phyloP scores from a whole-genome alignment of 768 basidiomycete species.

The Brasilioporus rufonigricans region DNA sequence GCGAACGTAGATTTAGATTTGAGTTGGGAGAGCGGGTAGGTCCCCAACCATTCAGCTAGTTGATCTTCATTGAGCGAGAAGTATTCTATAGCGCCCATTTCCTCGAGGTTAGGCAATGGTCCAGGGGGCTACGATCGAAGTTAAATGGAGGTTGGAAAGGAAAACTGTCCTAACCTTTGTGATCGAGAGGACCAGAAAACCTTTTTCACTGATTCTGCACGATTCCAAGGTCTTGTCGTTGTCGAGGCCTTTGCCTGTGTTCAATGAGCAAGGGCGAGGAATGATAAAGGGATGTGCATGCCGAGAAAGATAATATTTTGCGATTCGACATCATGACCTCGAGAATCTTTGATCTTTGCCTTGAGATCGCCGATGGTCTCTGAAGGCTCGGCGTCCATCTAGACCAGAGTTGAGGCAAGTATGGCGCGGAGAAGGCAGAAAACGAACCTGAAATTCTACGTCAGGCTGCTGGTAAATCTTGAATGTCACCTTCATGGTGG shows the following conservation, averaged over 20 bases:
- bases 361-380: conserved; percentile 7
- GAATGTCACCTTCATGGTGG: conserved; percentile 6
- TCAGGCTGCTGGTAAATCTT: conserved; percentile 3
- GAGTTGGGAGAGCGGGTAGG: background rate
- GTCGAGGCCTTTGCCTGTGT: background rate
- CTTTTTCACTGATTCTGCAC: background rate
- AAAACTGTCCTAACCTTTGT: background rate
- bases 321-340: background rate
- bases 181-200: background rate
- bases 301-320: conserved; percentile 2
- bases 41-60: background rate
- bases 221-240: conserved; percentile 3
- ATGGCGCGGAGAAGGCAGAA: background rate
- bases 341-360: background rate
- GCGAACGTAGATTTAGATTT: background rate
- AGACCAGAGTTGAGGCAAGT: background rate
- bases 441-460: background rate
- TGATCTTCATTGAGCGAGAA: background rate
- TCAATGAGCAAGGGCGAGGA: background rate
- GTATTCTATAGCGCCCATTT: background rate
- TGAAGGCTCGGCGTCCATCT: conserved; percentile 6
- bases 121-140: background rate
- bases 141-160: background rate
- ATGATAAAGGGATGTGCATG: background rate
- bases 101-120: background rate